These are phyloP conservation scores for Camptophora hylomeconis DNA, from an alignment of 2,329 filamentous ascomycete genomes.

Conservation along the genomic window DNA sequence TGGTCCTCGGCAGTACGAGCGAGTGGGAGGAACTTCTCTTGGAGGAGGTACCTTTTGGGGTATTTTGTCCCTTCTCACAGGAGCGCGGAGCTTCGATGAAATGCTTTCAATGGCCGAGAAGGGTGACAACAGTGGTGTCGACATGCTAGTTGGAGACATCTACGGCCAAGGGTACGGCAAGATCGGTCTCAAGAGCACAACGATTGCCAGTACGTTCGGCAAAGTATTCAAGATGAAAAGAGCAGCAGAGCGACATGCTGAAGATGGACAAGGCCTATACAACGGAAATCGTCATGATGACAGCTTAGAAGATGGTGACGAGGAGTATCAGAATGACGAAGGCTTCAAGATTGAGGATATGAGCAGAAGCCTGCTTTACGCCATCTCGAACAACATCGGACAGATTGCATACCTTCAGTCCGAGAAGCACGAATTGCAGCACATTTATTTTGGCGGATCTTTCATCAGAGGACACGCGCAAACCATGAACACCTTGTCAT, in stretches of 20 bases:
- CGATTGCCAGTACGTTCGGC: constrained; percentile 91
- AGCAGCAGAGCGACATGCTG: constrained; percentile 64
- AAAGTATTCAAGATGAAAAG: constrained; percentile 92
- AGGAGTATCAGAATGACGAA: constrained; percentile 25
- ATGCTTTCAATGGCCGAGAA: constrained; percentile 87
- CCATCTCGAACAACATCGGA: constrained; percentile 48
- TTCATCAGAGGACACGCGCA: constrained; percentile 94
- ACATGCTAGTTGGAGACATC: constrained; percentile 95
- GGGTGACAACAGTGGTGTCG: constrained; percentile 84
- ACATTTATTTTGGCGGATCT: constrained; percentile 95
- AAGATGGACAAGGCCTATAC: constrained; percentile 51
- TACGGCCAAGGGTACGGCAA: constrained; percentile 81
- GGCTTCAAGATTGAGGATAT: constrained; percentile 73
- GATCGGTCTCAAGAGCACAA: constrained; percentile 87
- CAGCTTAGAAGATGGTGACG: constrained; percentile 19
- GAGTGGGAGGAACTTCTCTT: constrained; percentile 87
- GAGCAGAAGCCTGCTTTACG: constrained; percentile 80
- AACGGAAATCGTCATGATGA: too few species aligned
- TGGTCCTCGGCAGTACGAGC: constrained; percentile 70
- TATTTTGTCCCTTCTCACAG: constrained; percentile 76
- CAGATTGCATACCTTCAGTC: constrained; percentile 97
- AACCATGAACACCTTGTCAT: constrained; percentile 94
- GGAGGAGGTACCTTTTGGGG: constrained; percentile 98
- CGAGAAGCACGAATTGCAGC: constrained; percentile 77
- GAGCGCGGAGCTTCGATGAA: constrained; percentile 91